Evolutionary conservation across 805 yeast genomes (phyloP), one percentile per base, ranked within the genome.

Genomic region (Myxozyma udenii): DNA sequence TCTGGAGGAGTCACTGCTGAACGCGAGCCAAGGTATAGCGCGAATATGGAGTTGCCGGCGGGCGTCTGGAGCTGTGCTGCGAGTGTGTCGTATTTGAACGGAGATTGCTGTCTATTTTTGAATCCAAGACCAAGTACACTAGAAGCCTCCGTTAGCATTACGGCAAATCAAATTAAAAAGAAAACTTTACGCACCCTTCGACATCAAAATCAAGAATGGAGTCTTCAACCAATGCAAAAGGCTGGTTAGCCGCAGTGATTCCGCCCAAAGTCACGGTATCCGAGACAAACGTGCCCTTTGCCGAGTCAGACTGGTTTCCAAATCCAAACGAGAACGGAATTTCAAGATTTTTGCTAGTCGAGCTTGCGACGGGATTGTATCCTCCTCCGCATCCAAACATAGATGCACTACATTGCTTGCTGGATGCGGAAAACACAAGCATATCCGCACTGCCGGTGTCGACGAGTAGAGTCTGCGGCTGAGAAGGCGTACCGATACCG

Each of bases 401-500:
- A 16, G 54, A 47, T 9, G 22, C 18, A 5, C 48, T 42, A 24
- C 58, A 53, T 28, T 53, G 58, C 19, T 38, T 38, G 26, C 50
- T 41, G 11, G 58, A 6, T 7, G 58, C 32, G 5, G 53, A 44
- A 32, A 44, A 55, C 16, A 55, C 44, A 14, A 55, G 44, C 37
- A 48, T 9, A 19, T 51, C 57, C 6, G 53, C 23, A 9, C 55
- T 48, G 4, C 54, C 59, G 2, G 59, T 55, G 44, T 55, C 59
- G 28, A 55, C 37, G 22, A 55, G 54, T 24, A 55, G 30, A 2
- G 50, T 41, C 36, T 56, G 60, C 43, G 23, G 26, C 30, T 56
- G 60, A 23, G 58, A 49, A 5, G 60, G 60, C 1, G 51, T 49
- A 12, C 60, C 60, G 21, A 56, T 48, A 5, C 46, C 54, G 33